Conservation (phyloP, 83 land plant genomes). For the Thuja plicata region DNA sequence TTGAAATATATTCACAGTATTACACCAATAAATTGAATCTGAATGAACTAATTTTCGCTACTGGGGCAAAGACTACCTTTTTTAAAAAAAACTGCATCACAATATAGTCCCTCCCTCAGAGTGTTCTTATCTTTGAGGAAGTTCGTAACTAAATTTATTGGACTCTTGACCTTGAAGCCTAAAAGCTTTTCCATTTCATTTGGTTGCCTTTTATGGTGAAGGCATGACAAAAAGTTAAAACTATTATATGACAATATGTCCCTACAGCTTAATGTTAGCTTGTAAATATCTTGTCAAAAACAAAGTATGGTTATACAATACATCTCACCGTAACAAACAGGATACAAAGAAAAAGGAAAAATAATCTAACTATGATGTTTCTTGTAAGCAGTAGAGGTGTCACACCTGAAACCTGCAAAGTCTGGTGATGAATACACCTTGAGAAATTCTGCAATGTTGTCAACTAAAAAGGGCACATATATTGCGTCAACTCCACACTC, state of each 20-base stretch:
- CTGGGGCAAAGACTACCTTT: neutral
- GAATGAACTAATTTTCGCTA: neutral
- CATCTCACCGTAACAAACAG: neutral
- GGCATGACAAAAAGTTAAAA: neutral
- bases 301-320: neutral
- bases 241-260: neutral
- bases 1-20: neutral
- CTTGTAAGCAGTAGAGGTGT: neutral
- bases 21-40: neutral
- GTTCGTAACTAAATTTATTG: neutral
- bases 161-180: neutral
- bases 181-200: neutral
- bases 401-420: slow-evolving; percentile 93
- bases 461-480: slow-evolving; percentile 89
- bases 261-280: neutral
- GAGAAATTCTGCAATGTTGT: slow-evolving; percentile 67
- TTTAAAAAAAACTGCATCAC: too few relatives aligned
- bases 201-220: neutral
- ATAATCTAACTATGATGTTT: neutral
- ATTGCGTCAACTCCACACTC: slow-evolving; percentile 75
- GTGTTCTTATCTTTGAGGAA: neutral
- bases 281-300: neutral
- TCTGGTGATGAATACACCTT: slow-evolving; percentile 63
- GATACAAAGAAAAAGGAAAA: neutral
- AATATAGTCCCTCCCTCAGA: neutral